These are phyloP conservation scores for Closterium sp. DNA, from an alignment of 139 green algal genomes.

Conservation along the genomic window DNA sequence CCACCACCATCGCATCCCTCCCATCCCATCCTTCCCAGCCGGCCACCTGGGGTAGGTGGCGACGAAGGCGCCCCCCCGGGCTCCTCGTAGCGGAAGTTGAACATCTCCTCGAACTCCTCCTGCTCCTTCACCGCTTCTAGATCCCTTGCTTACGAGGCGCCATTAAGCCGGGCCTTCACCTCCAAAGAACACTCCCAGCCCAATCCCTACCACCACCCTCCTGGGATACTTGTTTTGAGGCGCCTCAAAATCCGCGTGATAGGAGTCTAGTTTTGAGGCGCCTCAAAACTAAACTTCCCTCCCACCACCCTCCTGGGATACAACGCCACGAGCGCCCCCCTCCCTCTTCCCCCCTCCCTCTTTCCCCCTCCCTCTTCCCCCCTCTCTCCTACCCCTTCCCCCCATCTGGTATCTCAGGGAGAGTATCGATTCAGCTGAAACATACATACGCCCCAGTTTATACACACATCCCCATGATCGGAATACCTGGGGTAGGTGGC, in stretches of 20 bases:
- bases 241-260: no score
- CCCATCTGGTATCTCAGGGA: no score
- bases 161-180: no score
- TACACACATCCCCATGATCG: conserved; percentile 60
- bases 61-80: conserved; percentile 64
- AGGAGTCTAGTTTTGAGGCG: no score
- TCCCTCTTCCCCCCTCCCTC: conserved; percentile 43
- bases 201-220: no score
- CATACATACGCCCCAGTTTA: no score
- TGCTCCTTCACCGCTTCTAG: conserved; percentile 66
- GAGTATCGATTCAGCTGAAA: no score
- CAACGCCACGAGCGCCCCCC: background rate
- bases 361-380: conserved; percentile 40
- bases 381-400: conserved; percentile 16
- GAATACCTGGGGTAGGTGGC: conserved; percentile 73
- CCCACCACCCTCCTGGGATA: no score
- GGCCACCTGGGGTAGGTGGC: conserved; percentile 73
- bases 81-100: conserved; percentile 94
- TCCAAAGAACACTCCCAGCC: conserved; percentile 81
- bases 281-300: no score
- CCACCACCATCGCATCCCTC: background rate
- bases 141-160: no score
- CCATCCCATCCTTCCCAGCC: conserved; percentile 57
- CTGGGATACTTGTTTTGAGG: no score
- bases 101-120: conserved; percentile 81